phyloP scores from a whole-genome alignment of 305 asterid species.

The Fraxinus sp. region DNA sequence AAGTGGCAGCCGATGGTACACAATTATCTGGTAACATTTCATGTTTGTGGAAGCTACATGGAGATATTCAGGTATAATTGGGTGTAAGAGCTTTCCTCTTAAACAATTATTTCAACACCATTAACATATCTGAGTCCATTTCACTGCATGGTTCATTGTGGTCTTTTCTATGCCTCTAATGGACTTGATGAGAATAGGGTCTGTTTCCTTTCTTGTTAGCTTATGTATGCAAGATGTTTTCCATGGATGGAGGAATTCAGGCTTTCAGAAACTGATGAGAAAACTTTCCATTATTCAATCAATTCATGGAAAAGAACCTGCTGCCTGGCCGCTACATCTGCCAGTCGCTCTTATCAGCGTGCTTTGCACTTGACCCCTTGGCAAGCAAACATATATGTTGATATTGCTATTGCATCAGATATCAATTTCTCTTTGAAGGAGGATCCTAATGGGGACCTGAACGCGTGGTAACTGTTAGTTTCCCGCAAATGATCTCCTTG shows the following conservation, averaged over 20 bases:
- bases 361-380: constrained; percentile 92
- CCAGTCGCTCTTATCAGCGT: constrained; percentile 77
- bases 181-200: constrained; percentile 24
- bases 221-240: constrained; percentile 78
- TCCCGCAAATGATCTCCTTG: constrained; percentile 16
- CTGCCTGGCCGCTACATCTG: constrained; percentile 65
- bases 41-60: constrained; percentile 90
- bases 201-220: constrained; percentile 51
- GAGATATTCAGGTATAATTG: constrained; percentile 82
- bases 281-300: constrained; percentile 62
- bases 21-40: constrained; percentile 65
- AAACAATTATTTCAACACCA: constrained; percentile 1
- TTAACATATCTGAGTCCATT: constrained; percentile 12
- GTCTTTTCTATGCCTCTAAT: constrained; percentile 13
- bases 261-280: constrained; percentile 44
- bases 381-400: constrained; percentile 79
- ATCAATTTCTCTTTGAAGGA: constrained; percentile 58
- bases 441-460: constrained; percentile 39
- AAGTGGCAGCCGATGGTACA: constrained; percentile 54
- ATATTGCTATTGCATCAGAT: constrained; percentile 75
- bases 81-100: constrained; percentile 1
- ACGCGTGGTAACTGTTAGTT: constrained; percentile 47
- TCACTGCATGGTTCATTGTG: neutral
- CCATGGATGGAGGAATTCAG: constrained; percentile 74
- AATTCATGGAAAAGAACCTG: constrained; percentile 71